phyloP scores from a whole-genome alignment of 1,284 basidiomycete genomes.

The Pseudozyma thailandica region DNA sequence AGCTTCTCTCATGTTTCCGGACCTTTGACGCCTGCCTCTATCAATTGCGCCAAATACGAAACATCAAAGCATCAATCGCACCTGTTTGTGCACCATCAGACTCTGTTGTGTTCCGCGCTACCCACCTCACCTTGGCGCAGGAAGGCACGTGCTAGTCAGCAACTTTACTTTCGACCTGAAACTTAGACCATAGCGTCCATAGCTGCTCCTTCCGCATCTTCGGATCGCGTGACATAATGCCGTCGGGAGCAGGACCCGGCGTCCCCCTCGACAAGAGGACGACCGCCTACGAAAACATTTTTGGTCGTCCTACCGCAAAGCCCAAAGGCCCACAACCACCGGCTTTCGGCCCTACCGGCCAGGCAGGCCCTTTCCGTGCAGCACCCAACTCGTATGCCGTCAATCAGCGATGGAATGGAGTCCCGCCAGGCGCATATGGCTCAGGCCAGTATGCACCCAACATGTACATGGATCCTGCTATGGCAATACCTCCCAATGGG shows the following conservation, averaged over 20 bases:
- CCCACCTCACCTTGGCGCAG: too few relatives aligned
- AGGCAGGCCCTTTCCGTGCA: conserved; percentile 24
- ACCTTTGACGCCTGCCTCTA: too few relatives aligned
- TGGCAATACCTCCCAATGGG: conserved; percentile 14
- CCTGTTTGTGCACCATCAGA: too few relatives aligned
- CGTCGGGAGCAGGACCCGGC: conserved; percentile 43
- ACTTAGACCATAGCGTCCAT: background rate
- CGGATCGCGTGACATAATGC: conserved; percentile 21
- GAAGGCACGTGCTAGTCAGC: background rate
- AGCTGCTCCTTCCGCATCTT: background rate
- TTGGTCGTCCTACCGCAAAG: conserved; percentile 60
- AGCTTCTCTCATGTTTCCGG: too few relatives aligned
- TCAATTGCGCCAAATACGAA: too few relatives aligned
- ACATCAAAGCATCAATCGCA: too few relatives aligned
- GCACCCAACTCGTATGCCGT: conserved; percentile 36
- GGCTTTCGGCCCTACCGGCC: conserved; percentile 18
- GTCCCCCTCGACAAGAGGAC: conserved; percentile 61
- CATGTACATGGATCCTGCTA: conserved; percentile 29
- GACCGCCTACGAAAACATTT: conserved; percentile 65
- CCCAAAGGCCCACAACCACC: conserved; percentile 56
- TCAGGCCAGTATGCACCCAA: conserved; percentile 17
- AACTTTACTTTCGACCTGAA: background rate
- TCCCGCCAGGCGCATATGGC: conserved; percentile 8
- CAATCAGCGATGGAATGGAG: conserved; percentile 49
- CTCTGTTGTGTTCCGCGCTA: too few relatives aligned